Base-by-base conservation (phyloP, 106 monocot genomes). In the Dendrobium chrysotoxum region DNA sequence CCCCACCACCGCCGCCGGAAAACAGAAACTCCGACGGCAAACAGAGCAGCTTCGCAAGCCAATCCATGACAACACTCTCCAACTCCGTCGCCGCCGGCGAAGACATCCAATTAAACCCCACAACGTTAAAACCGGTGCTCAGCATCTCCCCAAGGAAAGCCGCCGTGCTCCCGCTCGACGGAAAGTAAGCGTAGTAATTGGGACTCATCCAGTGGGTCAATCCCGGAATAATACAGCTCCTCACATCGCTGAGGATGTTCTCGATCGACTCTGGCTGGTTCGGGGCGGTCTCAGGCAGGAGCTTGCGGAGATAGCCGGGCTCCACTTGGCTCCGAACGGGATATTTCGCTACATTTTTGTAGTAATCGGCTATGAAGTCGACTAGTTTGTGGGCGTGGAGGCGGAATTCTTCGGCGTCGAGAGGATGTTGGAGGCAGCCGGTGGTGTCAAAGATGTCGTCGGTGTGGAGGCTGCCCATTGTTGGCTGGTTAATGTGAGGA, bases 291-390 rank as follows among this genome's bases (percentile, higher is more conserved):
- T 81, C 81, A 9, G 81, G 75, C 12, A 81, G 81, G 20, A 35
- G 74, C 6, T 40, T 75, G 40, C 75, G 53, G 30, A 81, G 81
- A 13, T 81, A 81, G 35, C 81, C 81, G 55, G 75, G 81, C 53
- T 81, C 55, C 25, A 81, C 81, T 41, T 81, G 81, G 61, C 81
- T 81, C 18, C 81, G 81, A 3, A 81, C 75, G 10, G 81, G 81
- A n/a, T 75, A 58, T 8, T 81, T 75, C n/a, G 54, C 23, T 17
- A 81, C 21, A 57, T 64, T 64, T 12, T 75, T 47, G 81, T 81
- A 81, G 75, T 81, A 81, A 47, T 81, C 81, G 26, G 81, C 81
- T 23, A 81, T 74, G 75, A 75, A 81, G 81, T 81, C 81, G 44
- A 81, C 53, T 0, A 81, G 23, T 47, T 41, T 81, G 81, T 81